Evolutionary conservation across 495 filamentous ascomycete genomes (phyloP).

Genomic region (Aspergillus mulundensis): DNA sequence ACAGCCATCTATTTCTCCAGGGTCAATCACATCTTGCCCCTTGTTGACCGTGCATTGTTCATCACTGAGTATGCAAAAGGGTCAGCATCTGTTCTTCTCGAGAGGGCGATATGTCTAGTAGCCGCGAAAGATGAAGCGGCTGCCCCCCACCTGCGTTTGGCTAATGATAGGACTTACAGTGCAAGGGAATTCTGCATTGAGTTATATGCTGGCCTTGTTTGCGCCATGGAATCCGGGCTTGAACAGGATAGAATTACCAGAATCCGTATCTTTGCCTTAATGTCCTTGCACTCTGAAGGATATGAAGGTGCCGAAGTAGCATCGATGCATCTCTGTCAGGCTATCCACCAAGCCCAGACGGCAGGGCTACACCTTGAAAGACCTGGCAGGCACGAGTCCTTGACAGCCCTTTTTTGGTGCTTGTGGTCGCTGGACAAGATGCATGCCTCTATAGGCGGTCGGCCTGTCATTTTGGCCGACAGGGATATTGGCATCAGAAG

Average conservation of each 20-base stretch:
- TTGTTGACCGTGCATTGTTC: slow-evolving; percentile 33
- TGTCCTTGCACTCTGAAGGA: slow-evolving; percentile 44
- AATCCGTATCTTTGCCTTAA: slow-evolving; percentile 42
- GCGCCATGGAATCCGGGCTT: slow-evolving; percentile 37
- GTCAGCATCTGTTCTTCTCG: slow-evolving; percentile 31
- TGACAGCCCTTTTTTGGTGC: slow-evolving; percentile 59
- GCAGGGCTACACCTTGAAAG: slow-evolving; percentile 58
- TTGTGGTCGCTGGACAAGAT: slow-evolving; percentile 66
- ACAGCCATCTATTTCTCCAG: slow-evolving; percentile 31
- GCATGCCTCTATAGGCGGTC: slow-evolving; percentile 58
- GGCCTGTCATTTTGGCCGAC: slow-evolving; percentile 63
- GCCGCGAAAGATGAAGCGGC: slow-evolving; percentile 42
- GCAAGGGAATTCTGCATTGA: slow-evolving; percentile 34
- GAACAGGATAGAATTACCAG: slow-evolving; percentile 41
- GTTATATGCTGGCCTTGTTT: slow-evolving; percentile 35
- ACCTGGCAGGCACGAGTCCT: slow-evolving; percentile 32
- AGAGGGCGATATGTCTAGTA: slow-evolving; percentile 43
- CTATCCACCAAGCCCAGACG: slow-evolving; percentile 60
- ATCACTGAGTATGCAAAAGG: slow-evolving; percentile 14
- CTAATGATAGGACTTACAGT: slow-evolving; percentile 21
- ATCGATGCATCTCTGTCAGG: slow-evolving; percentile 42
- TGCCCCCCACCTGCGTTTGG: slow-evolving; percentile 27
- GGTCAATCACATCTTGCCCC: slow-evolving; percentile 34
- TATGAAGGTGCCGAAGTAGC: slow-evolving; percentile 44
- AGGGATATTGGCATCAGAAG: slow-evolving; percentile 52